A percentile compares a stretch with the other conserved stretches of the same genome.
phyloP scores from a whole-genome alignment of 805 yeast species.

The Ogataea thermomethanolica region DNA sequence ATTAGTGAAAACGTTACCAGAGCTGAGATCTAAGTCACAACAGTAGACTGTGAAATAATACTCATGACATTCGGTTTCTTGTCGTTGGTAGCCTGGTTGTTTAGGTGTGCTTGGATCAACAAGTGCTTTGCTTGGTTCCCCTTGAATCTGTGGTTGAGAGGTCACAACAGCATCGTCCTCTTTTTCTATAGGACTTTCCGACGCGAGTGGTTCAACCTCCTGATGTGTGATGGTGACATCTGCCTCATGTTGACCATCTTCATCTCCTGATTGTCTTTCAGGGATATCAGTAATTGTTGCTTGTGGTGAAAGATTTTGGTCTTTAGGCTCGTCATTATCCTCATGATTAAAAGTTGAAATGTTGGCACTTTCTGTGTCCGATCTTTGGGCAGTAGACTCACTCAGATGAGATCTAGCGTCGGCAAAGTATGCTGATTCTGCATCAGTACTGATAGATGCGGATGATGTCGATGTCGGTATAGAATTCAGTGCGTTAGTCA shows the following conservation, averaged over 20 bases:
- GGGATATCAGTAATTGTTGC: constrained; percentile 22
- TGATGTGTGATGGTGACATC: neutral
- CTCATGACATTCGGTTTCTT: constrained; percentile 30
- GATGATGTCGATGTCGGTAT: constrained; percentile 9
- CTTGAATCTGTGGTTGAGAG: constrained; percentile 11
- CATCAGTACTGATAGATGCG: constrained; percentile 17
- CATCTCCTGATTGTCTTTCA: constrained; percentile 1
- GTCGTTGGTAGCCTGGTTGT: constrained; percentile 25
- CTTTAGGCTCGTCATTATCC: neutral
- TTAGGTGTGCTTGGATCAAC: constrained; percentile 13
- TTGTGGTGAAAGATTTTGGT: constrained; percentile 16
- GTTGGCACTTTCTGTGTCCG: neutral
- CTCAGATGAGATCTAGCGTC: constrained; percentile 24
- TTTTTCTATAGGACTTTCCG: neutral
- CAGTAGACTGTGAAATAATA: constrained; percentile 21
- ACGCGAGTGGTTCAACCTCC: neutral
- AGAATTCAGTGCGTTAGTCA: neutral
- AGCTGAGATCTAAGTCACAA: constrained; percentile 8
- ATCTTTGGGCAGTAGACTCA: constrained; percentile 4
- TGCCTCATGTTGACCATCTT: neutral
- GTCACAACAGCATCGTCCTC: neutral
- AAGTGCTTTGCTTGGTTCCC: constrained; percentile 14
- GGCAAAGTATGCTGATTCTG: constrained; percentile 23
- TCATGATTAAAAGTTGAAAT: neutral
- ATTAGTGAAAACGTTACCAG: constrained; percentile 12